Conservation (phyloP, 306 rosid genomes). For the Lithocarpus polystachyus region DNA sequence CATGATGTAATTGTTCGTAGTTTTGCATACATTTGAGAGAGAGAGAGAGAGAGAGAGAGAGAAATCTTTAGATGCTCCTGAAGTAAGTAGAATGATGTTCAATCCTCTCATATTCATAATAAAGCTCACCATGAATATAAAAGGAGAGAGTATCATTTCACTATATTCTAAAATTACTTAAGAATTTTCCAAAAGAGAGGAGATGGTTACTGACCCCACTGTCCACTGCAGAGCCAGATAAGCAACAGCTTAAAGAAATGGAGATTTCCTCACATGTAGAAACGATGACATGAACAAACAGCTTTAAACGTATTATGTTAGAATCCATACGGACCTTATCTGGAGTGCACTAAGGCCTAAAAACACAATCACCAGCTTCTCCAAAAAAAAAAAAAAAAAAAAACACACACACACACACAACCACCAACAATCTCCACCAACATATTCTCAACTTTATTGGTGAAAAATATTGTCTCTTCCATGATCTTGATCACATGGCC, state of each 20-base stretch:
- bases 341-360: slow-evolving; percentile 3
- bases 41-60: background rate
- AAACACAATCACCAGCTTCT: no score
- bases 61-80: no score
- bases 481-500: slow-evolving; percentile 17
- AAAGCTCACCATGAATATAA: no score
- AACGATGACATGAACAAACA: background rate
- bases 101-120: no score
- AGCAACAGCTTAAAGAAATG: background rate
- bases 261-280: slow-evolving; percentile 13
- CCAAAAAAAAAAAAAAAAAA: no score
- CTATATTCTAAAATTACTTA: rapidly evolving
- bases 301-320: background rate
- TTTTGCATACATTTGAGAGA: background rate
- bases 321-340: background rate
- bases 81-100: rapidly evolving
- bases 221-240: background rate
- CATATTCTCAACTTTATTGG: background rate
- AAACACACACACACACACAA: no score
- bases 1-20: no score
- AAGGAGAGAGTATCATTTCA: no score
- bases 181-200: no score
- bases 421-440: background rate
- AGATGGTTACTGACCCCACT: background rate
- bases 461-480: background rate